Base-by-base conservation (phyloP, 1,284 basidiomycete genomes). In the Rhodotorula sp. region DNA sequence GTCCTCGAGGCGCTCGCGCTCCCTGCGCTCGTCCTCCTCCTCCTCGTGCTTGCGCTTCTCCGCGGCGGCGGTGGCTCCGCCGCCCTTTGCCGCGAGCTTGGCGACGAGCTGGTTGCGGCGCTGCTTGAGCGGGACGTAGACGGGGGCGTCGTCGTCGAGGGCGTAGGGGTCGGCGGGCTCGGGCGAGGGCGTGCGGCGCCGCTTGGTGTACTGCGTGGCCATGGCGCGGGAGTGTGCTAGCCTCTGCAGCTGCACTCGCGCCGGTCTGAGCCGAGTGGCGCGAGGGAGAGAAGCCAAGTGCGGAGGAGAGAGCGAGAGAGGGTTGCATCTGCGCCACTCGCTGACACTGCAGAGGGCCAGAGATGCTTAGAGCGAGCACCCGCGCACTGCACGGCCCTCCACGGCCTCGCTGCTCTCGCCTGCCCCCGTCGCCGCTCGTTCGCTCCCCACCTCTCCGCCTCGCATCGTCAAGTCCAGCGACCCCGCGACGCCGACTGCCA, bases 61-160 rank as follows among this genome's bases (percentile, higher is more conserved):
- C 76, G 62, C 67, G 54, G 62, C 76, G 1, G 62, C 62, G 21
- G 62, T 55, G 14, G 53, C 62, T 45, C 62, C 62, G 23, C 61
- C 68, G 45, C 87, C 86, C 49, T 87, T 85, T 64, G 52, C 64
- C 4, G 74, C 71, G 49, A 94, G 85, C 74, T 89, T 89, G 44
- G 90, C 88, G 14, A 96, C 85, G 79, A 90, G 91, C 67, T 89
- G 88, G 79, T 91, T 87, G 60, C 91, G 87, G 50, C 93, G 87
- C 81, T 97, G 89, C 53, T 92, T 88, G 54, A 97, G 88, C 10
- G 96, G 90, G 42, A 99, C 83, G 81, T 98, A 98, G 52, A 64
- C 50, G 49, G 70, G 44, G n/a, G 68, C 63, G 55, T 71, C 68
- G 64, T 74, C 70, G 27, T 66, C 52, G 56, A 67, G 27, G 27